Conservation (phyloP, 768 basidiomycete genomes). For the Phylloporus sp. region DNA sequence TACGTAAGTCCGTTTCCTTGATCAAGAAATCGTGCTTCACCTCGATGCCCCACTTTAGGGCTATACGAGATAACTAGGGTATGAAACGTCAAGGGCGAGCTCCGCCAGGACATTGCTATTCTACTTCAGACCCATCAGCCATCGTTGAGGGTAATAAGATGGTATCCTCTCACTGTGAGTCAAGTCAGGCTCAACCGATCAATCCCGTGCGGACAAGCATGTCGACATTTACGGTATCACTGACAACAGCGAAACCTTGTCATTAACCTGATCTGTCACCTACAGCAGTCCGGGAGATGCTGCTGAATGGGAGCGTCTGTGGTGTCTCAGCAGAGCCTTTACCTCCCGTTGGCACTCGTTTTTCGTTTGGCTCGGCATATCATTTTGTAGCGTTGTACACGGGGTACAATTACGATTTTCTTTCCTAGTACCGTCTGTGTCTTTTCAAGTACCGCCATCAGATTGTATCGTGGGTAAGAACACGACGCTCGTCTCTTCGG, state of each 20-base stretch:
- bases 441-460: constrained; percentile 14
- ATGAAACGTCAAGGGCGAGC: not conserved
- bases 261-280: constrained; percentile 48
- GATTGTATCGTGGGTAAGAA: constrained; percentile 1
- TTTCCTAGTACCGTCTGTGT: constrained; percentile 4
- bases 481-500: not conserved
- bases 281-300: constrained; percentile 64
- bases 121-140: not conserved
- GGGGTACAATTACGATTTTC: not conserved
- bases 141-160: not conserved
- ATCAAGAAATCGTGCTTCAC: not conserved
- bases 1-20: not conserved
- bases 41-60: not conserved
- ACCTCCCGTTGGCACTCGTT: not conserved
- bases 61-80: not conserved
- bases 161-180: not conserved
- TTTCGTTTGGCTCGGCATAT: not conserved
- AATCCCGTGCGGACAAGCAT: constrained; percentile 96
- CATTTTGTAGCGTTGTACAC: not conserved
- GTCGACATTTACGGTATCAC: constrained; percentile 98
- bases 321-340: constrained; percentile 6
- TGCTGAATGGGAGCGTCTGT: constrained; percentile 48
- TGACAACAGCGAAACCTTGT: constrained; percentile 64
- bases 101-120: not conserved
- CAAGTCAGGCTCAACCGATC: constrained; percentile 98